Evolutionary conservation across 345 rosid species (phyloP), one percentile per base, ranked within the genome.

Genomic region (Sonneratia caseolaris): DNA sequence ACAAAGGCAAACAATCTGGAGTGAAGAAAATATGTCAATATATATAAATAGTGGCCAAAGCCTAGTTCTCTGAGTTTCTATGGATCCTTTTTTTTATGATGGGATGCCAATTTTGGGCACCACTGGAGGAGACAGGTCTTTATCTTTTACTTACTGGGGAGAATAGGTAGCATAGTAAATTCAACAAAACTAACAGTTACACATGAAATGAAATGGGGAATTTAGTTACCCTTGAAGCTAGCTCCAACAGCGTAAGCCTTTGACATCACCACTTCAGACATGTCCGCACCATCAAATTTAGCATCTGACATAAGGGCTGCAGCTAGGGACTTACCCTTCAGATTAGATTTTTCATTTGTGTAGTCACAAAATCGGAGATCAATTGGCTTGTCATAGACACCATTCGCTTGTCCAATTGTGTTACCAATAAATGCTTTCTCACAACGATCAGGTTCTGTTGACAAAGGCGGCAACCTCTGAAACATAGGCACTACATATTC

Each of bases 231-330:
- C 73, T 88, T 87, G 80, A 94, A 94, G 86, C 98, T 94, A 71
- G 97, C 98, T 81, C 89, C 97, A 8, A 84, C 98, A 56, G 98
- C 98, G 69, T 88, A 91, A 68, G 98, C 98, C 84, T 94, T 94
- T 21, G 97, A 94, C 97, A 94, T 94, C n/a, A 94, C 91, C 12
- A 89, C 98, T 79, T 91, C 98, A 13, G 97, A 37, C 97, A 91
- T 94, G 75, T 94, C 96, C 3, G 98, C 98, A 68, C 97, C 98
- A 80, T 94, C 98, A 70, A 94, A 94, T 83, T 94, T 94, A 76
- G 98, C 97, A 19, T 76, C 95, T 1, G 97, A 84, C 97, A 94
- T 91, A 43, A 94, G 93, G 5, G 97, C 98, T 4, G 98, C 97
- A 0, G 97, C 83, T 59, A 94, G 96, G 69, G 98, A 84, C 84